Conservation (phyloP, 1,284 basidiomycete species). For the Microbotryum silenes-acaulis region DNA sequence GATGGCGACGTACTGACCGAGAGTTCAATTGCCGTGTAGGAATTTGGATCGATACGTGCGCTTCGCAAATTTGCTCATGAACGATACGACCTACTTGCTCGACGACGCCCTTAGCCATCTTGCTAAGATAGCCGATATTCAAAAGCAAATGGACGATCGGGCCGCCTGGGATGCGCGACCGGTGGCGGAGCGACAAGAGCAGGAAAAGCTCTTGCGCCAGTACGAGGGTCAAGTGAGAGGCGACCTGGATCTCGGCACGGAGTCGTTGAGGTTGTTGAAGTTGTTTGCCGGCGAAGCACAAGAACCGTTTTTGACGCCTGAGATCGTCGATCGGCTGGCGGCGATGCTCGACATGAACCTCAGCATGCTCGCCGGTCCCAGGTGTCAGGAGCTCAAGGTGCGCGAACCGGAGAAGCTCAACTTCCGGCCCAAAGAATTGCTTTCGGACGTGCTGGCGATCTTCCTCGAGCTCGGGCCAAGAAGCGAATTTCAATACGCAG, state of each 20-base stretch:
- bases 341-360: slow-evolving; percentile 97
- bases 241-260: slow-evolving; percentile 78
- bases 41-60: slow-evolving; percentile 85
- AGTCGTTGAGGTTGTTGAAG: slow-evolving; percentile 80
- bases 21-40: slow-evolving; percentile 42
- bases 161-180: slow-evolving; percentile 60
- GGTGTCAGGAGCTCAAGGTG: slow-evolving; percentile 70
- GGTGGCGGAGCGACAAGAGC: slow-evolving; percentile 68
- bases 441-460: slow-evolving; percentile 83
- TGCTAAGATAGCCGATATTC: slow-evolving; percentile 76
- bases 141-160: slow-evolving; percentile 71
- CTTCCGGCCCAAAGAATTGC: slow-evolving; percentile 75
- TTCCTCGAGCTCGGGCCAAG: slow-evolving; percentile 82
- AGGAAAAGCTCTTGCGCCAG: slow-evolving; percentile 65
- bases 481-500: slow-evolving; percentile 72
- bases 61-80: slow-evolving; percentile 97
- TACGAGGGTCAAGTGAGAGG: slow-evolving; percentile 76
- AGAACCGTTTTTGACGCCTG: slow-evolving; percentile 87
- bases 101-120: slow-evolving; percentile 91
- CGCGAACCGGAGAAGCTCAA: slow-evolving; percentile 79
- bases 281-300: slow-evolving; percentile 87
- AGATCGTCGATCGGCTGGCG: slow-evolving; percentile 90
- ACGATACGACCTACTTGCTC: slow-evolving; percentile 96
- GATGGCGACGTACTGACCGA: background rate
- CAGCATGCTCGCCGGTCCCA: slow-evolving; percentile 77